Conservation (phyloP, 805 yeast genomes). For the Wickerhamiella dianesei region DNA sequence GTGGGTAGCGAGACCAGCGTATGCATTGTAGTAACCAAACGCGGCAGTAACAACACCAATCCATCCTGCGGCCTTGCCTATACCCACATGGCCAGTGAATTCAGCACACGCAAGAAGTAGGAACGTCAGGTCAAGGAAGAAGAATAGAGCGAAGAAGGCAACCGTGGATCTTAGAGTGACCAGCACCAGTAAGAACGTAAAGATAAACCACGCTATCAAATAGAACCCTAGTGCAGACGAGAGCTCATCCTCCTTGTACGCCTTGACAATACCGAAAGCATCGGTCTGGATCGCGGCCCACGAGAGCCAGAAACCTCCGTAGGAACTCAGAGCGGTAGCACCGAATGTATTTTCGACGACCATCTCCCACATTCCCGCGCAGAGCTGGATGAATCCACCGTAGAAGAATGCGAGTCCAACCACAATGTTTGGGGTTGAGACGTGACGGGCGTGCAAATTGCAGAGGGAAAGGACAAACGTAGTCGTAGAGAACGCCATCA, state of each 20-base stretch:
- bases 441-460: conserved; percentile 48
- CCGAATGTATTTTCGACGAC: conserved; percentile 54
- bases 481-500: conserved; percentile 46
- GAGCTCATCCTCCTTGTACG: conserved; percentile 26
- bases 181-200: conserved; percentile 40
- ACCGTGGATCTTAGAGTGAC: conserved; percentile 53
- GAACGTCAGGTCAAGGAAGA: conserved; percentile 41
- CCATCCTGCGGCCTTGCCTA: conserved; percentile 47
- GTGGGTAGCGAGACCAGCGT: conserved; percentile 45
- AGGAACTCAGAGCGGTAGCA: conserved; percentile 34
- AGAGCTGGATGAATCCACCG: conserved; percentile 47
- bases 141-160: conserved; percentile 45
- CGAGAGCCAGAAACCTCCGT: conserved; percentile 54
- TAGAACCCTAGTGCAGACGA: conserved; percentile 45
- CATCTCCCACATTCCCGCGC: conserved; percentile 61
- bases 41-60: conserved; percentile 44
- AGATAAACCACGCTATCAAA: conserved; percentile 48
- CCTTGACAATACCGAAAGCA: conserved; percentile 36
- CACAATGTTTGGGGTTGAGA: conserved; percentile 38
- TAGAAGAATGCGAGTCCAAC: conserved; percentile 50
- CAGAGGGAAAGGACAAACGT: conserved; percentile 45
- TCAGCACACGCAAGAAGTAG: conserved; percentile 41
- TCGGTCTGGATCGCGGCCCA: conserved; percentile 44
- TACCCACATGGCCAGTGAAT: conserved; percentile 25
- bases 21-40: conserved; percentile 50